Base-by-base conservation (phyloP, 1,284 basidiomycete species). In the Heterobasidion occidentale region DNA sequence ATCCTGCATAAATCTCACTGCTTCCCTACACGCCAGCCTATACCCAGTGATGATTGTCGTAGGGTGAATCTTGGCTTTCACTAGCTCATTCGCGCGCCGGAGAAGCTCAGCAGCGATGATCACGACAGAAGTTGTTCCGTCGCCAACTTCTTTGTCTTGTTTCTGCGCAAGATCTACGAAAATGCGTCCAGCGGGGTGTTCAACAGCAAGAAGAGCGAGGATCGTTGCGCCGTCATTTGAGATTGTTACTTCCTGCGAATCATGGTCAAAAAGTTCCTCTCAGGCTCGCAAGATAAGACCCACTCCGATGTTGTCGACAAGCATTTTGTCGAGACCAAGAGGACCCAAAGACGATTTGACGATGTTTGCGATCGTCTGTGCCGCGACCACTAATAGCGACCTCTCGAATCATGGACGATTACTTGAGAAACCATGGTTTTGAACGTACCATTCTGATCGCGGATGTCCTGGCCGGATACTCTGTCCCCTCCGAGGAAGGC, bases 221-320 rank as follows among this genome's bases (percentile, higher is more conserved):
- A 99, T 99, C 36, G 97, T 99, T 27, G 97, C 97, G 53, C 97
- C 97, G 75, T 99, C 97, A 74, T 99, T 99, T 57, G 96, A 98
- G 71, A 99, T 99, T 45, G 96, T 99, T 48, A 99, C 95, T 80
- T 99, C 97, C 90, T 94, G 52, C 9, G 56, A 38, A 7, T 51
- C 19, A 48, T 15, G 47, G 19, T 17, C 33, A 9, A 48, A 36
- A 46, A 20, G 47, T 27, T 27, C 35, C 27, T 19, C 15, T 36
- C 12, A 36, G 17, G 49, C 27, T 45, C 48, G 46, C 9, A 47
- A 54, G 42, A 46, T n/a, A 7, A 14, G 20, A 70, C 87, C 65
- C 66, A 92, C 92, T 65, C 97, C 97, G 65, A 99, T 96, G 74
- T 98, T 97, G 72, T 99, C 96, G 34, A 99, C 96, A 52, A 98